These are phyloP conservation scores for Phoma sp. DNA, from an alignment of 2,329 filamentous ascomycete genomes.

Conservation along the genomic window DNA sequence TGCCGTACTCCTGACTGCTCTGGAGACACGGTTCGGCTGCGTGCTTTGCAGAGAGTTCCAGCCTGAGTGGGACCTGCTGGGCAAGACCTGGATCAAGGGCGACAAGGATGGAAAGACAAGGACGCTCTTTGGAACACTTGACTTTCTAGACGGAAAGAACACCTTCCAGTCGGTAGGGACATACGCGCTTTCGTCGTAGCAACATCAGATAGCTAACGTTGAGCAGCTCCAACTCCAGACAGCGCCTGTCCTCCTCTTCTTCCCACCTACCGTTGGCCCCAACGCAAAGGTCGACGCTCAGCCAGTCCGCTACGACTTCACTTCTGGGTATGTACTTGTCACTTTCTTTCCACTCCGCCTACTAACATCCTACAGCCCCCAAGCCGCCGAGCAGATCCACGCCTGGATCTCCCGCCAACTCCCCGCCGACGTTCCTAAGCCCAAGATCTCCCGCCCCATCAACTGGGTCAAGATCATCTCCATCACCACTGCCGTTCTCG, in stretches of 20 bases:
- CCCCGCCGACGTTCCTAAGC: slow-evolving; percentile 71
- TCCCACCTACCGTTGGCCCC: slow-evolving; percentile 82
- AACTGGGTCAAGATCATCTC: slow-evolving; percentile 82
- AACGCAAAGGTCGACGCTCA: slow-evolving; percentile 73
- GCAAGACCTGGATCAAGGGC: slow-evolving; percentile 84
- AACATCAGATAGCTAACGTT: slow-evolving; percentile 22
- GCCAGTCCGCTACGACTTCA: slow-evolving; percentile 85
- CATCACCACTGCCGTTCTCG: slow-evolving; percentile 71
- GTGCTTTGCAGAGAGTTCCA: slow-evolving; percentile 88
- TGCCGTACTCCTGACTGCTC: slow-evolving; percentile 83
- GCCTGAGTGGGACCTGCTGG: slow-evolving; percentile 89
- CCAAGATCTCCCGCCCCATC: slow-evolving; percentile 79
- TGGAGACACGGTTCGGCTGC: slow-evolving; percentile 84
- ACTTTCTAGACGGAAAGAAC: slow-evolving; percentile 83
- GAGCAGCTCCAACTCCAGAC: slow-evolving; percentile 89
- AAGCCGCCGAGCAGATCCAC: slow-evolving; percentile 78
- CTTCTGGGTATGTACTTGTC: slow-evolving; percentile 66
- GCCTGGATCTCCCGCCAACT: slow-evolving; percentile 80
- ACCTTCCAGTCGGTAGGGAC: slow-evolving; percentile 81
- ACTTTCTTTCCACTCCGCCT: background rate
- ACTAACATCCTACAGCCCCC: slow-evolving; percentile 59
- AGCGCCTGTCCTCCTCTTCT: slow-evolving; percentile 86
- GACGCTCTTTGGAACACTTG: slow-evolving; percentile 81
- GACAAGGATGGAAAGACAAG: slow-evolving; percentile 76
- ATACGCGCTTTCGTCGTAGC: background rate